These are phyloP conservation scores for Vaucheria bursata DNA, from an alignment of 352 stramenopile species.

Conservation along the genomic window DNA sequence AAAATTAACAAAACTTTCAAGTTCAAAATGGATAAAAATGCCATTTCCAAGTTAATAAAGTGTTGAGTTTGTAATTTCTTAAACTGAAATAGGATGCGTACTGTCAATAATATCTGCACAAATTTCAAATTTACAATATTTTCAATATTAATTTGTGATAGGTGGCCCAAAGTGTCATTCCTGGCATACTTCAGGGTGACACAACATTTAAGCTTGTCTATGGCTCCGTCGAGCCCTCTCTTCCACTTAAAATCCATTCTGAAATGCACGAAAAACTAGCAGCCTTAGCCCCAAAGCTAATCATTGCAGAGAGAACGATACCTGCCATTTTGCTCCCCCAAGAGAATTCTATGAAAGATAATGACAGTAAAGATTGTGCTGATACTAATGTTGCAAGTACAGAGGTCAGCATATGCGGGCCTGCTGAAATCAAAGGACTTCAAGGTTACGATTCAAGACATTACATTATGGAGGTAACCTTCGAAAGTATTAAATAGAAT, in stretches of 20 bases:
- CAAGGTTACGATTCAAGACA: constrained; percentile 69
- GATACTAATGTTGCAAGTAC: constrained; percentile 39
- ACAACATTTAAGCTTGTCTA: constrained; percentile 80
- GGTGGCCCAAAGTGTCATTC: constrained; percentile 83
- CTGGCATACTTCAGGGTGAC: constrained; percentile 76
- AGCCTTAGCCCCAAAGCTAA: constrained; percentile 65
- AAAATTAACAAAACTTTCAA: no score
- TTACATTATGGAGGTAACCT: not conserved
- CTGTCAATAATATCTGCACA: no score
- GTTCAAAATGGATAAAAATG: no score
- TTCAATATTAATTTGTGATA: no score
- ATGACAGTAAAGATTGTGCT: constrained; percentile 50
- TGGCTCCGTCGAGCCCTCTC: constrained; percentile 70
- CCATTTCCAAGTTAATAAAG: no score
- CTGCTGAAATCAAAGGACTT: constrained; percentile 82
- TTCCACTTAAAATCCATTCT: constrained; percentile 47
- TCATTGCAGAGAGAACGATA: constrained; percentile 74
- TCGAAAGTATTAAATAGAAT: not conserved
- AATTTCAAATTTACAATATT: no score
- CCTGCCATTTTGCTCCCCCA: constrained; percentile 36
- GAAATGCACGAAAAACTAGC: constrained; percentile 73
- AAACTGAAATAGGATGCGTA: no score
- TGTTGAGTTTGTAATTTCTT: no score
- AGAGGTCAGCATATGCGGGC: constrained; percentile 63
- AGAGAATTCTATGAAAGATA: constrained; percentile 54